phyloP scores from a whole-genome alignment of 371 early-diverging fungal species.

The Dichotomocladium elegans region DNA sequence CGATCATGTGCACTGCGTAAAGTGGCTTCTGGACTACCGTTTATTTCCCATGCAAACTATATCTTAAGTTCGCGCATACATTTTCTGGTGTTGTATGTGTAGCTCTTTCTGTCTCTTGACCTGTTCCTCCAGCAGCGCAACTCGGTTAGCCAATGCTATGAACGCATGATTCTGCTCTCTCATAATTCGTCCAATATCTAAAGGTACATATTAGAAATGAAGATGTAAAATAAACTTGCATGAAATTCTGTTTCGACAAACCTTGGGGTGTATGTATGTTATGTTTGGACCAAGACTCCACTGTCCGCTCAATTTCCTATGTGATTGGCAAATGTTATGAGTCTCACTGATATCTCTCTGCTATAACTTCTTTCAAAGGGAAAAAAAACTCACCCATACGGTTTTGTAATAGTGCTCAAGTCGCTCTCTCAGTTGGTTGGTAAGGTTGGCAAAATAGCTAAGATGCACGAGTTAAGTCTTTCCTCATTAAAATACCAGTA shows the following conservation, averaged over 20 bases:
- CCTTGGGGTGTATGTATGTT: conserved; percentile 40
- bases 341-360: neutral
- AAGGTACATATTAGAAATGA: too few relatives aligned
- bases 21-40: too few relatives aligned
- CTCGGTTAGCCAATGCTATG: conserved; percentile 55
- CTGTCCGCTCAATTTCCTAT: conserved; percentile 38
- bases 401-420: conserved; percentile 35
- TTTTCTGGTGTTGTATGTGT: conserved; percentile 25
- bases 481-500: neutral
- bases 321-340: neutral
- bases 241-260: conserved; percentile 2
- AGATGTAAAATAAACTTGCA: neutral
- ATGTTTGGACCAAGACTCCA: conserved; percentile 33
- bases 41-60: too few relatives aligned
- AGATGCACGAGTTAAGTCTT: neutral
- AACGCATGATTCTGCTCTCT: conserved; percentile 62
- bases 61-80: conserved; percentile 11
- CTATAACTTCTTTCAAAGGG: neutral
- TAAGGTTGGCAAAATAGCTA: conserved; percentile 32
- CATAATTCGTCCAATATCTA: conserved; percentile 56
- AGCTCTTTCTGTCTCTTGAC: conserved; percentile 47
- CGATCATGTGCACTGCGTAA: too few relatives aligned
- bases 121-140: conserved; percentile 59
- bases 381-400: conserved; percentile 20
- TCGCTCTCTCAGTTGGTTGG: conserved; percentile 21